Evolutionary conservation across 2,329 filamentous ascomycete species (phyloP).

Genomic region (Clarireedia hainanense): DNA sequence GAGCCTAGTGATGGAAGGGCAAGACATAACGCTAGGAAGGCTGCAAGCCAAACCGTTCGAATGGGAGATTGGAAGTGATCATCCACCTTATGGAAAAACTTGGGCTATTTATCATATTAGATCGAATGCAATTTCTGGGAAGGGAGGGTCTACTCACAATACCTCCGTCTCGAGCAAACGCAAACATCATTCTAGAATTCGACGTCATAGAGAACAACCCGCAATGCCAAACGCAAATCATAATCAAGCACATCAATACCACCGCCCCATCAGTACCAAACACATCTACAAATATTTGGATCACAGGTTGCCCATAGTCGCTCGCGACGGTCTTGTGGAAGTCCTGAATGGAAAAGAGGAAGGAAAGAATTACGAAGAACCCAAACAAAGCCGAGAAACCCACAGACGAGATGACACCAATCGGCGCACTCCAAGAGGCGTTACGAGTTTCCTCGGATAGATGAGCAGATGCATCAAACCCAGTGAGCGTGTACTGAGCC

Average conservation of each 20-base stretch:
- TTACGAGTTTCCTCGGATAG: conserved; percentile 49
- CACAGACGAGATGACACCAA: conserved; percentile 49
- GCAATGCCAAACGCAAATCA: conserved; percentile 54
- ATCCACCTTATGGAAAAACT: conserved; percentile 48
- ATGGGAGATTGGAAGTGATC: conserved; percentile 40
- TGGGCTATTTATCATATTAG: conserved; percentile 26
- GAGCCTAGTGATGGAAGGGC: conserved; percentile 48
- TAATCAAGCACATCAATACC: conserved; percentile 46
- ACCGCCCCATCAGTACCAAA: conserved; percentile 48
- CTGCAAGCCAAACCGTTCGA: conserved; percentile 48
- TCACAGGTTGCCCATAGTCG: conserved; percentile 43
- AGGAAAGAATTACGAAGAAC: conserved; percentile 50
- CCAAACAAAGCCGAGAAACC: conserved; percentile 48
- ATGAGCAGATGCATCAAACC: conserved; percentile 49
- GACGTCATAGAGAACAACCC: conserved; percentile 50
- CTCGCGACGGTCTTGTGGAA: conserved; percentile 40
- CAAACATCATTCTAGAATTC: conserved; percentile 53
- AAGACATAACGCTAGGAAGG: conserved; percentile 45
- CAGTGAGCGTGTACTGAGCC: conserved; percentile 46
- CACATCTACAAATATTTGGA: conserved; percentile 51
- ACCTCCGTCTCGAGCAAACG: conserved; percentile 47
- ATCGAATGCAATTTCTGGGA: background rate
- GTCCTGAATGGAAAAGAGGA: conserved; percentile 52
- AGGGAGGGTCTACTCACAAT: conserved; percentile 30
- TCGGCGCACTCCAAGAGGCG: conserved; percentile 48